Conservation (phyloP, 169 alveolate species). For the Plasmodium vivax region DNA sequence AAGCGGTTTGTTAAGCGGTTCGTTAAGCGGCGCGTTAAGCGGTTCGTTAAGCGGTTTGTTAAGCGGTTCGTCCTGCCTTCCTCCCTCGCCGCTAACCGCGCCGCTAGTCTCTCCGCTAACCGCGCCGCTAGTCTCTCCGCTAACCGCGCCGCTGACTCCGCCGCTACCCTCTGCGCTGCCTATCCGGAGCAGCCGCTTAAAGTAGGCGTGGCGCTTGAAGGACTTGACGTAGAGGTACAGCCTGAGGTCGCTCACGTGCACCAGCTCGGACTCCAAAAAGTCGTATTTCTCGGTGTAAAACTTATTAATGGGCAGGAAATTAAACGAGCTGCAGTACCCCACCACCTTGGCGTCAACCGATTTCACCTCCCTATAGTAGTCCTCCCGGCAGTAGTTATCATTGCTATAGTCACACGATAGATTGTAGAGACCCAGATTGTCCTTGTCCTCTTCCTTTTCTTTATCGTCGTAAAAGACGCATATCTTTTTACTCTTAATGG, state of each 20-base stretch:
- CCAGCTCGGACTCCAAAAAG: conserved; percentile 56
- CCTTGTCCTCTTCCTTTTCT: conserved; percentile 74
- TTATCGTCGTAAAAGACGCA: conserved; percentile 69
- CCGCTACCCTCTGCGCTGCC: not conserved
- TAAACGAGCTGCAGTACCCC: conserved; percentile 71
- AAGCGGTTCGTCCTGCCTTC: not conserved
- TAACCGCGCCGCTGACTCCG: not conserved
- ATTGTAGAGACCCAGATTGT: conserved; percentile 16
- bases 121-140: not conserved
- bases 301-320: conserved; percentile 53
- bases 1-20: not conserved
- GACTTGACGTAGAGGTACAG: conserved; percentile 53
- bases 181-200: conserved; percentile 16
- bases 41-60: too few species aligned
- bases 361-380: conserved; percentile 61
- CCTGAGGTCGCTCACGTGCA: conserved; percentile 45
- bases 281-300: conserved; percentile 73
- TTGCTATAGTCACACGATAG: not conserved
- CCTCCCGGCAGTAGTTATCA: conserved; percentile 21
- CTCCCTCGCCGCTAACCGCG: not conserved
- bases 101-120: not conserved
- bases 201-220: conserved; percentile 56
- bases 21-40: not conserved
- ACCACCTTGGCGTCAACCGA: conserved; percentile 11
- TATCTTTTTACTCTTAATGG: conserved; percentile 71